phyloP scores from a whole-genome alignment of 805 yeast genomes.

The Tanozyma kutaoensis region DNA sequence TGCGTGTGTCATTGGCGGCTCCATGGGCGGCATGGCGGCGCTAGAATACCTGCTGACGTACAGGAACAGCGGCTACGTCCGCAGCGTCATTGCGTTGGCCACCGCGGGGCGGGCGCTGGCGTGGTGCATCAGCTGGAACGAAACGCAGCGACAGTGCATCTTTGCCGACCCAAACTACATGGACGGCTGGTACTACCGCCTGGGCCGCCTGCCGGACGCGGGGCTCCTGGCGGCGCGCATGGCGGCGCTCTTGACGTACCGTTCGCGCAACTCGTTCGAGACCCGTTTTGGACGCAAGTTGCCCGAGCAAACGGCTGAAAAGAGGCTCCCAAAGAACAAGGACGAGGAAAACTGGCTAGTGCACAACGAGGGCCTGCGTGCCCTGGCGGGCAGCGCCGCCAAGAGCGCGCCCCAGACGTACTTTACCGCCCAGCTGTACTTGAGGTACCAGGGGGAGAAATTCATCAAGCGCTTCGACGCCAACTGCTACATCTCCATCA shows the following conservation, averaged over 20 bases:
- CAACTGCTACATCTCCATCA: slow-evolving; percentile 88
- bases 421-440: slow-evolving; percentile 91
- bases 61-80: slow-evolving; percentile 55
- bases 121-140: slow-evolving; percentile 99
- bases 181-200: slow-evolving; percentile 72
- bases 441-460: slow-evolving; percentile 89
- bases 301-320: slow-evolving; percentile 10
- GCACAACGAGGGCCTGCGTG: slow-evolving; percentile 65
- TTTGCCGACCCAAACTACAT: slow-evolving; percentile 89
- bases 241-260: slow-evolving; percentile 88
- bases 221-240: slow-evolving; percentile 96
- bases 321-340: slow-evolving; percentile 30
- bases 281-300: slow-evolving; percentile 75
- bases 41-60: slow-evolving; percentile 66
- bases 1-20: slow-evolving; percentile 88
- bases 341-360: slow-evolving; percentile 70
- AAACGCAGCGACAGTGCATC: slow-evolving; percentile 92
- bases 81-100: slow-evolving; percentile 68
- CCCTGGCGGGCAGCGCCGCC: slow-evolving; percentile 10
- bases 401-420: slow-evolving; percentile 35
- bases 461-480: slow-evolving; percentile 89
- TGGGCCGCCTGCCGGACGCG: slow-evolving; percentile 50
- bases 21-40: slow-evolving; percentile 98
- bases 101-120: slow-evolving; percentile 93
- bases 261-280: slow-evolving; percentile 88